Percentiles rank a stretch among this genome's conserved stretches.
Evolutionary conservation across 352 stramenopile genomes (phyloP).

Genomic region (Phytophthora macrochlamydospora): DNA sequence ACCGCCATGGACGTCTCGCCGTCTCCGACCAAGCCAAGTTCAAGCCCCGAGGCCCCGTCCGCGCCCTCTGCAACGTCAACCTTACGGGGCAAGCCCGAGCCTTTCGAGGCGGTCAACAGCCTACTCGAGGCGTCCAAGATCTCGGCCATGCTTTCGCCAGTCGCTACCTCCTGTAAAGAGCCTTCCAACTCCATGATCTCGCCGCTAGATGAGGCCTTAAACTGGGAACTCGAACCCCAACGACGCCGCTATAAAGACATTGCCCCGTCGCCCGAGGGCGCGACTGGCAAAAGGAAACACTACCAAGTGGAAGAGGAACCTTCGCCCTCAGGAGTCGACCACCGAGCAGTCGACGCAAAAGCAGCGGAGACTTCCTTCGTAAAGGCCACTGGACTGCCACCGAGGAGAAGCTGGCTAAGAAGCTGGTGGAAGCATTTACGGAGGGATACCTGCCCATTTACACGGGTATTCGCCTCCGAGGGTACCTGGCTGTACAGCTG

Average conservation of each 20-base stretch:
- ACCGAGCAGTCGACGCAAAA: constrained; percentile 49
- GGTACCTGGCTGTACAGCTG: constrained; percentile 76
- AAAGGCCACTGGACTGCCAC: constrained; percentile 80
- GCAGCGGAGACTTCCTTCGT: constrained; percentile 65
- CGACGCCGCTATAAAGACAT: constrained; percentile 24
- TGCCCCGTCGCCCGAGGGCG: constrained; percentile 3
- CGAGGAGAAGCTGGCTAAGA: constrained; percentile 60
- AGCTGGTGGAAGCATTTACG: constrained; percentile 77
- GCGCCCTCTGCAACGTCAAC: neutral
- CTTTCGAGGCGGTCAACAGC: constrained; percentile 12
- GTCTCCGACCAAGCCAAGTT: constrained; percentile 10
- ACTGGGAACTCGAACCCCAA: constrained; percentile 27
- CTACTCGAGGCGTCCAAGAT: neutral
- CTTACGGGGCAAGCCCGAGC: constrained; percentile 9
- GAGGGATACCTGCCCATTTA: constrained; percentile 78
- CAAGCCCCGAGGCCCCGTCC: neutral
- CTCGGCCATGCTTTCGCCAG: neutral
- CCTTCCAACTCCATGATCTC: neutral
- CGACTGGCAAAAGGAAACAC: constrained; percentile 46
- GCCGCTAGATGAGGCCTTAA: constrained; percentile 27
- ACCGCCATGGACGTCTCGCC: constrained; percentile 21
- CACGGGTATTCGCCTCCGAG: constrained; percentile 71
- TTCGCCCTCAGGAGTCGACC: neutral
- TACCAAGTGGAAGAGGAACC: constrained; percentile 15
- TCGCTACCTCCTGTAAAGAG: neutral